A percentile compares a stretch with the other conserved stretches of the same genome.
These are phyloP conservation scores for Corynascus novoguineensis DNA, from an alignment of 495 filamentous ascomycete genomes.

Conservation along the genomic window DNA sequence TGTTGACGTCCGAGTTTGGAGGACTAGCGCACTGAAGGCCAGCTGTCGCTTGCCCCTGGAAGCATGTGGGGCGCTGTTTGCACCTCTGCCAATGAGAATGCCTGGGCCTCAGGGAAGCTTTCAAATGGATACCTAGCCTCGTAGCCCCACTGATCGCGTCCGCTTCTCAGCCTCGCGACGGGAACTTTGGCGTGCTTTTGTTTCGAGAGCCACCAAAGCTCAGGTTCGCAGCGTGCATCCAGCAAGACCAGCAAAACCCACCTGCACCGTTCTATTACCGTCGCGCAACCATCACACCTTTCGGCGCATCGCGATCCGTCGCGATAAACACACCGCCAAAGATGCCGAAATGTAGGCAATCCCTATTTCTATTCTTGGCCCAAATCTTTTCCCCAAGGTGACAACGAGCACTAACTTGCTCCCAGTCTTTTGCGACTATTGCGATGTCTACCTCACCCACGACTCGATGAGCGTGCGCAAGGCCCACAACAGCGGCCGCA, in stretches of 20 bases:
- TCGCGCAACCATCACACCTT: conserved; percentile 1
- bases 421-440: conserved; percentile 80
- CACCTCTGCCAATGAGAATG: conserved; percentile 19
- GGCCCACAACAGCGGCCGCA: conserved; percentile 92
- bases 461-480: conserved; percentile 99
- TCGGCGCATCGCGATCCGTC: conserved; percentile 7
- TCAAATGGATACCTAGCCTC: too few relatives aligned
- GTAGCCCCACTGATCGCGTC: conserved; percentile 12
- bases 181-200: conserved; percentile 5
- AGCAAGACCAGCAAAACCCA: neutral
- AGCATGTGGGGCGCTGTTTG: neutral
- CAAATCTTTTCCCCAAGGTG: too few relatives aligned
- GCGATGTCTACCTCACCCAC: conserved; percentile 99
- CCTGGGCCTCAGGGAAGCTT: neutral
- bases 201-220: neutral
- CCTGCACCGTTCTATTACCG: neutral
- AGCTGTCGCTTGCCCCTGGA: conserved; percentile 34
- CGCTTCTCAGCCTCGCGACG: conserved; percentile 31
- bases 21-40: too few relatives aligned
- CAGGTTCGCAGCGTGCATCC: neutral
- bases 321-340: conserved; percentile 21
- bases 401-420: neutral
- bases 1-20: neutral
- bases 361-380: neutral
- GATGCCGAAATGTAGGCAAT: conserved; percentile 43